Conservation (phyloP, 164 flowering plant genomes). For the Aristolochia contorta region DNA sequence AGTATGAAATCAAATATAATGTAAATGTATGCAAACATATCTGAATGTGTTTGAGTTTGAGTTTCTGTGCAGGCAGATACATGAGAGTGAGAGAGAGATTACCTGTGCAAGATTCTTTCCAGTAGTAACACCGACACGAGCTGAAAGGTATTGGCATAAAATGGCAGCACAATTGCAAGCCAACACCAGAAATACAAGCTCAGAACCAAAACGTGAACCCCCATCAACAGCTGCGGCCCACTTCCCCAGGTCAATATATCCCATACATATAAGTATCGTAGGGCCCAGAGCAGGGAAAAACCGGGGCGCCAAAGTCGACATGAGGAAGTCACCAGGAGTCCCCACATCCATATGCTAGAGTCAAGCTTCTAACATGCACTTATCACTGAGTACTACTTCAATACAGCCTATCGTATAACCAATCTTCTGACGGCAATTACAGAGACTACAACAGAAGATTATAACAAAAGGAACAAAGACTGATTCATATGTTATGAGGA, state of each 20-base stretch:
- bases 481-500: slow-evolving; percentile 1
- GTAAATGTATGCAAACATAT: too few species aligned
- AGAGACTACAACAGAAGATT: slow-evolving; percentile 6
- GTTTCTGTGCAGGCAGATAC: not conserved
- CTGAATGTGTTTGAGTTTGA: too few species aligned
- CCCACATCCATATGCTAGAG: slow-evolving; percentile 39
- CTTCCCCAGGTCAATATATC: slow-evolving; percentile 95
- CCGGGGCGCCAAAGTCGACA: slow-evolving; percentile 23
- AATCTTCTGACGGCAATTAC: not conserved
- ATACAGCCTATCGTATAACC: not conserved
- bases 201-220: slow-evolving; percentile 83
- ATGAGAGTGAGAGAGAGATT: not conserved
- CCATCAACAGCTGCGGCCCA: slow-evolving; percentile 88
- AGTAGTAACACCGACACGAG: slow-evolving; percentile 64
- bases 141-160: slow-evolving; percentile 77
- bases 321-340: slow-evolving; percentile 15
- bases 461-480: slow-evolving; percentile 5
- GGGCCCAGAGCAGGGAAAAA: slow-evolving; percentile 58
- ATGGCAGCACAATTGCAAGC: slow-evolving; percentile 64
- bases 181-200: slow-evolving; percentile 43
- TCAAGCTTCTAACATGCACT: not conserved
- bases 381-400: not conserved
- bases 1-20: not conserved
- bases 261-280: slow-evolving; percentile 50
- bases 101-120: slow-evolving; percentile 91